Evolutionary conservation across 192 early-diverging fungal species (phyloP).

Genomic region (Backusella australiensis): DNA sequence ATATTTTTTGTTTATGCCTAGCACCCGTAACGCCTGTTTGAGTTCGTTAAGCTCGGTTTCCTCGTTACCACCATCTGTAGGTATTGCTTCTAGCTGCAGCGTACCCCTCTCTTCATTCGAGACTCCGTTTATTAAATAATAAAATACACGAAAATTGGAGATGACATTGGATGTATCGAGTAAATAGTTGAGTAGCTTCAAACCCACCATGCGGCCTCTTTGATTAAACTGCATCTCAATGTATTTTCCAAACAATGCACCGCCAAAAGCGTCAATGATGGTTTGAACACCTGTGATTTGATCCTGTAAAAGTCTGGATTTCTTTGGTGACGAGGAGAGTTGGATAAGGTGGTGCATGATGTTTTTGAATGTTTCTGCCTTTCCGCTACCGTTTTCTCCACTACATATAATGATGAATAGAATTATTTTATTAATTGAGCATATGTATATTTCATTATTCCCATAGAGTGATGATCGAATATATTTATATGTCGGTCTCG

Average conservation of each 20-base stretch:
- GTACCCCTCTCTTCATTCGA: slow-evolving; percentile 70
- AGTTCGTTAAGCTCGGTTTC: slow-evolving; percentile 55
- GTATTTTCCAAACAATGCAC: slow-evolving; percentile 82
- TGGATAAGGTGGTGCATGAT: slow-evolving; percentile 65
- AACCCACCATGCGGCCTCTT: slow-evolving; percentile 82
- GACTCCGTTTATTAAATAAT: slow-evolving; percentile 85
- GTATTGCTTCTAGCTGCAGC: slow-evolving; percentile 69
- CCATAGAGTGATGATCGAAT: background rate
- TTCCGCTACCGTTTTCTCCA: slow-evolving; percentile 87
- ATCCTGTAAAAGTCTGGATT: slow-evolving; percentile 63
- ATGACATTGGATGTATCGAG: slow-evolving; percentile 84
- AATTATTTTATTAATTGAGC: background rate
- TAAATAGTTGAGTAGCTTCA: slow-evolving; percentile 83
- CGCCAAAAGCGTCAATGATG: slow-evolving; percentile 86
- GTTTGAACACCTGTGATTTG: slow-evolving; percentile 67
- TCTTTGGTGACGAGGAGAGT: slow-evolving; percentile 70
- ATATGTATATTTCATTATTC: background rate
- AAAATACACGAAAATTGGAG: slow-evolving; percentile 92
- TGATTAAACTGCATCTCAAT: slow-evolving; percentile 91
- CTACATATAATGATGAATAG: slow-evolving; percentile 30
- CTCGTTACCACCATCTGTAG: slow-evolving; percentile 54
- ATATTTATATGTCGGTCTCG: background rate
- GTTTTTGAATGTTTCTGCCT: slow-evolving; percentile 72
- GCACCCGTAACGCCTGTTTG: slow-evolving; percentile 75
- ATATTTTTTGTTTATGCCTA: slow-evolving; percentile 80